A percentile compares a stretch with the other conserved stretches of the same genome.
These are phyloP conservation scores for Saccharomyces hybrid DNA, from an alignment of 1,139 yeast genomes.

Conservation along the genomic window DNA sequence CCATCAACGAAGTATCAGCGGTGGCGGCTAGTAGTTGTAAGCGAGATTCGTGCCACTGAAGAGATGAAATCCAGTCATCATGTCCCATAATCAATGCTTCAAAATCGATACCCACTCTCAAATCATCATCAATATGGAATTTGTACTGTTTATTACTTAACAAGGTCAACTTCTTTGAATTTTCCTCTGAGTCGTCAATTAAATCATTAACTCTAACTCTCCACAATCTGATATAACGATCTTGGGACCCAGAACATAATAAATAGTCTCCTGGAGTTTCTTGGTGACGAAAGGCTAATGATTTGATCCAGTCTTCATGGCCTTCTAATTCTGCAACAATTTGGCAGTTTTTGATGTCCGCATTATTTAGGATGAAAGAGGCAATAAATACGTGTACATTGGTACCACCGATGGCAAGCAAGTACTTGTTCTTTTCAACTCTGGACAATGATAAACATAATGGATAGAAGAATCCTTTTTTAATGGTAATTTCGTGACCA, in stretches of 20 bases:
- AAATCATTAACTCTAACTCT: constrained; percentile 51
- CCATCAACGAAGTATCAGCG: constrained; percentile 88
- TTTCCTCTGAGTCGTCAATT: constrained; percentile 53
- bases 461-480: constrained; percentile 55
- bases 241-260: constrained; percentile 84
- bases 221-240: constrained; percentile 85
- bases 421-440: constrained; percentile 33
- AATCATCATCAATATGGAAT: constrained; percentile 36
- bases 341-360: constrained; percentile 24
- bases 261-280: constrained; percentile 44
- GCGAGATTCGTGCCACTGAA: constrained; percentile 69
- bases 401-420: constrained; percentile 84
- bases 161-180: constrained; percentile 44
- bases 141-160: constrained; percentile 59
- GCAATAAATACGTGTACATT: constrained; percentile 50
- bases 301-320: constrained; percentile 90
- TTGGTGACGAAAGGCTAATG: constrained; percentile 50
- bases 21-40: constrained; percentile 71
- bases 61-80: constrained; percentile 92
- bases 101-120: constrained; percentile 53
- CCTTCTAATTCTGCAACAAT: constrained; percentile 59
- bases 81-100: constrained; percentile 96
- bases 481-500: constrained; percentile 33
- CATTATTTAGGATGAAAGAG: constrained; percentile 35
- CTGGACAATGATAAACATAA: constrained; percentile 50